These are phyloP conservation scores for Symbiodinium natans DNA, from an alignment of 73 alveolate species.

Conservation along the genomic window DNA sequence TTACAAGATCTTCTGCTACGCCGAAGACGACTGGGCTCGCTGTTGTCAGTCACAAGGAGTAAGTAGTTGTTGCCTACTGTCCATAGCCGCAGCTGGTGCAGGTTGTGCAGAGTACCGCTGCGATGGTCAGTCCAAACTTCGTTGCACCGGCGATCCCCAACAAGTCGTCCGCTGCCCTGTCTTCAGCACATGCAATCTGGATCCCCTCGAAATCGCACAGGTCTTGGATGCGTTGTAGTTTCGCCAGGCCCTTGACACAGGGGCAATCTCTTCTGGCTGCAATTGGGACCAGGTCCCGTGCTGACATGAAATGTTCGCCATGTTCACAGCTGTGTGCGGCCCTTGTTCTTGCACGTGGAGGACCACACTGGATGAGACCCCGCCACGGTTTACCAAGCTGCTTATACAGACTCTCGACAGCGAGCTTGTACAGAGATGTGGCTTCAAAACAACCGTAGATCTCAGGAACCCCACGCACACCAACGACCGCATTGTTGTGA, in stretches of 20 bases:
- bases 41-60: no score
- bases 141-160: constrained; percentile 29
- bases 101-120: constrained; percentile 28
- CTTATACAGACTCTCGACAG: neutral
- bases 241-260: constrained; percentile 40
- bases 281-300: constrained; percentile 29
- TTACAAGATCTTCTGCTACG: constrained; percentile 39
- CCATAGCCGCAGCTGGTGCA: neutral
- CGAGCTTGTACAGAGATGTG: neutral
- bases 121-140: constrained; percentile 31
- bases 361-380: constrained; percentile 55
- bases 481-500: constrained; percentile 40
- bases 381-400: constrained; percentile 63
- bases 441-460: neutral
- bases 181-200: neutral
- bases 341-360: neutral
- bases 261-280: constrained; percentile 18
- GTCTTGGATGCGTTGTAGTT: no score
- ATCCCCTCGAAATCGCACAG: neutral
- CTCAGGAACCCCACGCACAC: constrained; percentile 36
- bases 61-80: neutral
- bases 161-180: constrained; percentile 36
- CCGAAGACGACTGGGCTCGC: constrained; percentile 48
- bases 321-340: neutral
- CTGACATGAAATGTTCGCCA: neutral